phyloP scores from a whole-genome alignment of 1,284 basidiomycete genomes.

The Peniophora sp. region DNA sequence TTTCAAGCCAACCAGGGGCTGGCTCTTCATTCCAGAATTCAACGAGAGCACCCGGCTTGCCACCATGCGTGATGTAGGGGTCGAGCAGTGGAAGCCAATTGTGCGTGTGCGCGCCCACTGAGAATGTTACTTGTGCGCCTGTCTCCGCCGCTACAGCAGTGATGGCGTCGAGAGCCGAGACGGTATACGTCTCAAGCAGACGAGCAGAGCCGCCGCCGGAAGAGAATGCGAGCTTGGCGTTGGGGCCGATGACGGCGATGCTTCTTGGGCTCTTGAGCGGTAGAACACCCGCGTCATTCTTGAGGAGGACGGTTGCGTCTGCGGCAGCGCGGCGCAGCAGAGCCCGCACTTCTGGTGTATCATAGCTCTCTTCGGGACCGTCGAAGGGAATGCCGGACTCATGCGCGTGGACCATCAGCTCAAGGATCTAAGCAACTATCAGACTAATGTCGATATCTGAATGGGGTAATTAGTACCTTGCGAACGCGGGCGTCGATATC shows the following conservation, averaged over 20 bases:
- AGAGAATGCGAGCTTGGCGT: slow-evolving; percentile 41
- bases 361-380: slow-evolving; percentile 53
- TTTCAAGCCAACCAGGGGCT: slow-evolving; percentile 21
- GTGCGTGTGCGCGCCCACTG: slow-evolving; percentile 38
- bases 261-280: slow-evolving; percentile 30
- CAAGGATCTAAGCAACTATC: slow-evolving; percentile 24
- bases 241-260: slow-evolving; percentile 46
- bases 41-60: slow-evolving; percentile 25
- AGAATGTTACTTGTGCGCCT: slow-evolving; percentile 37
- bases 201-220: slow-evolving; percentile 43
- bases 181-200: slow-evolving; percentile 35
- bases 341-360: slow-evolving; percentile 40
- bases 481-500: slow-evolving; percentile 50
- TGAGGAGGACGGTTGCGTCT: slow-evolving; percentile 61
- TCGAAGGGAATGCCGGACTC: slow-evolving; percentile 55
- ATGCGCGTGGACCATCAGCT: slow-evolving; percentile 28
- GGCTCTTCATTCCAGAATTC: slow-evolving; percentile 40
- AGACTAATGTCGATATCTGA: slow-evolving; percentile 15
- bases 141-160: slow-evolving; percentile 36
- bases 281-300: slow-evolving; percentile 47
- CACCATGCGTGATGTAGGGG: slow-evolving; percentile 21
- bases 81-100: slow-evolving; percentile 40
- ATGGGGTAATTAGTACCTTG: slow-evolving; percentile 13
- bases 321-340: slow-evolving; percentile 54
- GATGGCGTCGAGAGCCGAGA: slow-evolving; percentile 53